These are phyloP conservation scores for Amanita phalloides DNA, from an alignment of 768 basidiomycete genomes.

Conservation along the genomic window DNA sequence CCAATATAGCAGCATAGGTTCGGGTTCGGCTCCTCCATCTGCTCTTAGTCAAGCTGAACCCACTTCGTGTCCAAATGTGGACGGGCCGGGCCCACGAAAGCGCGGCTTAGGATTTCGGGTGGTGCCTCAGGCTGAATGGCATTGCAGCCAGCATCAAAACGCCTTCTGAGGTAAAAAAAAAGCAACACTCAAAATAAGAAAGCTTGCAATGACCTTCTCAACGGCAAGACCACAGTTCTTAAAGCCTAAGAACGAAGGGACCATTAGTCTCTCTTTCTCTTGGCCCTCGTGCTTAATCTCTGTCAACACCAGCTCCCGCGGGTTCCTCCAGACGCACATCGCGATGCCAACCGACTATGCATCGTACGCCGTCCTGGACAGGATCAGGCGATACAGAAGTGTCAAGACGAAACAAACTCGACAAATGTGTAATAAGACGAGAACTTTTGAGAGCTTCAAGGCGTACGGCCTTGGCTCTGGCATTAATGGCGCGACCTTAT, in stretches of 20 bases:
- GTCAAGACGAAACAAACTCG: neutral
- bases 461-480: conserved; percentile 20
- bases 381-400: conserved; percentile 4
- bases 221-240: neutral
- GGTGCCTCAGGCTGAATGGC: neutral
- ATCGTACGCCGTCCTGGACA: conserved; percentile 2
- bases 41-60: no score
- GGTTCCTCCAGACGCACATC: neutral
- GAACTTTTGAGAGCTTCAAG: conserved; percentile 16
- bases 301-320: neutral
- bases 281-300: neutral
- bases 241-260: neutral
- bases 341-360: neutral
- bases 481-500: conserved; percentile 10
- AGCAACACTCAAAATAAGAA: neutral
- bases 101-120: neutral
- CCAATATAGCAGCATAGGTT: no score
- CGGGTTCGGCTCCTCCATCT: no score
- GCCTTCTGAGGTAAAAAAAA: neutral
- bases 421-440: conserved; percentile 4
- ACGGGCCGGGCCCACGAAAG: neutral
- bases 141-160: neutral
- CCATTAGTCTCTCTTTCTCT: neutral
- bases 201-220: neutral
- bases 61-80: no score